A percentile compares a stretch with the other conserved stretches of the same genome.
Evolutionary conservation across 805 yeast genomes (phyloP).

Genomic region (Yarrowia yakushimensis): DNA sequence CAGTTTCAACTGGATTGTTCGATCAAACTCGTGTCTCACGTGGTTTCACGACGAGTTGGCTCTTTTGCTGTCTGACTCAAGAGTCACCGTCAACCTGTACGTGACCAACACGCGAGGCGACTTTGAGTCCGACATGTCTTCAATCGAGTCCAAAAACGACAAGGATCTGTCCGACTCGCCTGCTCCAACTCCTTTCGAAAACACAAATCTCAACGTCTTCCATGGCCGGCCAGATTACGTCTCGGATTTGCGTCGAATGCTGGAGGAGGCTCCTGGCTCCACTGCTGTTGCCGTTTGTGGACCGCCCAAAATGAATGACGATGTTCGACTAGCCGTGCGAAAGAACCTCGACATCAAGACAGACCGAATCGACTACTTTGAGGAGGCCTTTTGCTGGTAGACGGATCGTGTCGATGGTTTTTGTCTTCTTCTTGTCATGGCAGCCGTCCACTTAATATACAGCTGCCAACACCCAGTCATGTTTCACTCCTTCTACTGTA

Average conservation of each 20-base stretch:
- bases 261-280: neutral
- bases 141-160: constrained; percentile 6
- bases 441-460: neutral
- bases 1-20: constrained; percentile 58
- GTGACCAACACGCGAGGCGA: neutral
- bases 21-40: constrained; percentile 48
- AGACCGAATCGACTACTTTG: constrained; percentile 59
- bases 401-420: neutral
- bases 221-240: neutral
- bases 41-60: constrained; percentile 49
- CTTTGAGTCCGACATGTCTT: neutral
- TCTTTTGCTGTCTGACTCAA: neutral
- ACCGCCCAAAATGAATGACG: constrained; percentile 51
- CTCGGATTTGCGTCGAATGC: neutral
- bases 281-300: constrained; percentile 19
- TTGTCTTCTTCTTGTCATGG: too few species aligned
- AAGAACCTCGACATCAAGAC: constrained; percentile 41
- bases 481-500: too few species aligned
- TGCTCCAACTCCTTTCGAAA: neutral
- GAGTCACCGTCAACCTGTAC: neutral
- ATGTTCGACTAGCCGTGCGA: constrained; percentile 48
- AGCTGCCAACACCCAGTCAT: neutral
- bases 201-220: neutral
- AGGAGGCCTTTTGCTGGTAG: constrained; percentile 71
- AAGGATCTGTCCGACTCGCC: neutral